Conservation (phyloP, 768 basidiomycete genomes). For the Tulasnella sp. region DNA sequence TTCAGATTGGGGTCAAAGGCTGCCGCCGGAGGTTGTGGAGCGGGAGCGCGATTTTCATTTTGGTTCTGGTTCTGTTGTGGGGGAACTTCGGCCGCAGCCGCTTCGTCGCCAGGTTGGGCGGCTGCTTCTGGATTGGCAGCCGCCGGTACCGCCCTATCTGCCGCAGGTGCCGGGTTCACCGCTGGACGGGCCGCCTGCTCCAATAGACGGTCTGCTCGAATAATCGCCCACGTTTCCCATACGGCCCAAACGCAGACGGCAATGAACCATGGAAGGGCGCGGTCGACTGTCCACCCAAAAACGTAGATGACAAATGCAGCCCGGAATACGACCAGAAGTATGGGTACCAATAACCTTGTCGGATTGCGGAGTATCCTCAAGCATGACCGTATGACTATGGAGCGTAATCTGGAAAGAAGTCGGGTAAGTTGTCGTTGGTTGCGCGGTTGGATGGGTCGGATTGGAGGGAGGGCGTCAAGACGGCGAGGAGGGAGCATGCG, state of each 20-base stretch:
- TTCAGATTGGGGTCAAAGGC: not conserved
- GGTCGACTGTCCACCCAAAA: constrained; percentile 8
- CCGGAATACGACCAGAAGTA: not conserved
- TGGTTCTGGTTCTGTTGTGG: too few relatives aligned
- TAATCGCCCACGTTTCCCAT: constrained; percentile 5
- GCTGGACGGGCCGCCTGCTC: not conserved
- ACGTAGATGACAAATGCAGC: constrained; percentile 10
- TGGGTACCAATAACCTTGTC: constrained; percentile 4
- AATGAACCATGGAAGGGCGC: not conserved
- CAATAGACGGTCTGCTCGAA: not conserved
- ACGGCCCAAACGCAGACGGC: not conserved
- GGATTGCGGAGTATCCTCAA: constrained; percentile 4
- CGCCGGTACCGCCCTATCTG: not conserved
- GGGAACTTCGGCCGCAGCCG: not conserved
- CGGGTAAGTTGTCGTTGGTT: not conserved
- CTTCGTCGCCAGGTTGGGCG: not conserved
- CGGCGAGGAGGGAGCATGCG: not conserved
- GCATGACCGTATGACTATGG: not conserved
- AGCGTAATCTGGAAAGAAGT: not conserved
- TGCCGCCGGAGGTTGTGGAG: not conserved
- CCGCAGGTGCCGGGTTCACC: not conserved
- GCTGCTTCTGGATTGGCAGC: not conserved
- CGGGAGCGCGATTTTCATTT: not conserved
- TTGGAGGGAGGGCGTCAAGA: not conserved
- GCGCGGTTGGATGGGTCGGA: not conserved